Conservation (phyloP, 176 grass and related monocot species). For the Eleusine coracana region DNA sequence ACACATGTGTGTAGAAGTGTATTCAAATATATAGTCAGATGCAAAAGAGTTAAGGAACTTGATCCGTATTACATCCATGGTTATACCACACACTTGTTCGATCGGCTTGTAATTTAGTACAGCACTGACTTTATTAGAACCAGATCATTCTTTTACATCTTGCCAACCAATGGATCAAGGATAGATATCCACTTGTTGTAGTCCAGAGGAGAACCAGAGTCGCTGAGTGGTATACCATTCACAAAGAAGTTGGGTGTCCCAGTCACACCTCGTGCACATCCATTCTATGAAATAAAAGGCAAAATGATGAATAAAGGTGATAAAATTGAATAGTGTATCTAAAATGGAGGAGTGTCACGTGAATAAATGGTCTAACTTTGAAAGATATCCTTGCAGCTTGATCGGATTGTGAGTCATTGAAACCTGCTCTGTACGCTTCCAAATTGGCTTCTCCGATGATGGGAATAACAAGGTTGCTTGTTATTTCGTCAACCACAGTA, state of each 20-base stretch:
- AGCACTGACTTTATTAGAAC: neutral
- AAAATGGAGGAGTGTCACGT: neutral
- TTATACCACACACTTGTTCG: neutral
- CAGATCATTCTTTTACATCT: conserved; percentile 29
- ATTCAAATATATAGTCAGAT: neutral
- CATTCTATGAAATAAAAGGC: conserved; percentile 47
- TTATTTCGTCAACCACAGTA: conserved; percentile 45
- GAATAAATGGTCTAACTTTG: conserved; percentile 49
- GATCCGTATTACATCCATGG: neutral
- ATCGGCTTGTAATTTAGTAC: neutral
- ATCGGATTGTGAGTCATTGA: conserved; percentile 71
- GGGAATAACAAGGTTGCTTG: conserved; percentile 53
- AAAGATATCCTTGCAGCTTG: conserved; percentile 77
- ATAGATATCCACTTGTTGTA: conserved; percentile 71
- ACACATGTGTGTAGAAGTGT: no score
- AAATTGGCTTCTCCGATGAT: conserved; percentile 52
- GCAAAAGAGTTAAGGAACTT: neutral
- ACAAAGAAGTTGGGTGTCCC: conserved; percentile 88
- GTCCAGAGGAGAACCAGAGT: conserved; percentile 33
- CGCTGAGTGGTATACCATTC: conserved; percentile 76
- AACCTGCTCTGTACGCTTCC: conserved; percentile 52
- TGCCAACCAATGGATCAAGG: conserved; percentile 61
- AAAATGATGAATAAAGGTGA: neutral
- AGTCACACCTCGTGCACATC: conserved; percentile 82
- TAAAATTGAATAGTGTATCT: neutral